phyloP scores from a whole-genome alignment of 805 yeast genomes.

The Blastobotrys attinorum region DNA sequence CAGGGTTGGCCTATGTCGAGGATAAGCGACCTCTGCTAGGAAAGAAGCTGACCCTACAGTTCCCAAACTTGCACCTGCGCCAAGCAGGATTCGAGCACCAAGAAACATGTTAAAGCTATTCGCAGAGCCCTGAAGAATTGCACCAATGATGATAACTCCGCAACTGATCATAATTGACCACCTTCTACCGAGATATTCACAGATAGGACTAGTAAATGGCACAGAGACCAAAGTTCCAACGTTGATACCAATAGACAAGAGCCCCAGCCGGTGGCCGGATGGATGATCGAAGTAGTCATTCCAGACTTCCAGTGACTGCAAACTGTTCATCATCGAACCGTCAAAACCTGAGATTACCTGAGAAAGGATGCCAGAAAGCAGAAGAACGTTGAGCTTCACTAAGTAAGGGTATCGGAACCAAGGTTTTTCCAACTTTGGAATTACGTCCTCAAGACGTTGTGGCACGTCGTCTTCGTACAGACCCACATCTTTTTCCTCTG shows the following conservation, averaged over 20 bases:
- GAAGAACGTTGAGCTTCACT: conserved; percentile 11
- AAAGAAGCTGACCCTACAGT: conserved; percentile 52
- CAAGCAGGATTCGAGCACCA: conserved; percentile 48
- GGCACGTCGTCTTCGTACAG: not conserved
- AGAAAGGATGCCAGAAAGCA: conserved; percentile 10
- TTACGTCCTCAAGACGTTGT: not conserved
- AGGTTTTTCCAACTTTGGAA: conserved; percentile 9
- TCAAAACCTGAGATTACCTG: conserved; percentile 16
- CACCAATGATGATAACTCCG: conserved; percentile 51
- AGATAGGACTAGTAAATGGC: conserved; percentile 47
- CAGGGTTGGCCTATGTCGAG: conserved; percentile 52
- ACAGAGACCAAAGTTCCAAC: conserved; percentile 67
- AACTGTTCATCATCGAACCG: conserved; percentile 16
- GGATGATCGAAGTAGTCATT: conserved; percentile 13
- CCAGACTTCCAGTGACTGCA: conserved; percentile 21
- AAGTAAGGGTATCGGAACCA: conserved; percentile 16
- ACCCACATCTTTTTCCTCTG: too few species aligned
- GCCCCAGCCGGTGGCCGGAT: conserved; percentile 12
- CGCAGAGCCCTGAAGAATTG: conserved; percentile 60
- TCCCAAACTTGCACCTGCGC: conserved; percentile 22
- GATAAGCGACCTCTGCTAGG: conserved; percentile 63
- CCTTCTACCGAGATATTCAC: conserved; percentile 59
- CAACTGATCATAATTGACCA: conserved; percentile 48
- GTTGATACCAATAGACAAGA: conserved; percentile 23
- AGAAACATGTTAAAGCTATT: conserved; percentile 58